phyloP scores from a whole-genome alignment of 768 basidiomycete genomes.

The Pleurotus sapidus region DNA sequence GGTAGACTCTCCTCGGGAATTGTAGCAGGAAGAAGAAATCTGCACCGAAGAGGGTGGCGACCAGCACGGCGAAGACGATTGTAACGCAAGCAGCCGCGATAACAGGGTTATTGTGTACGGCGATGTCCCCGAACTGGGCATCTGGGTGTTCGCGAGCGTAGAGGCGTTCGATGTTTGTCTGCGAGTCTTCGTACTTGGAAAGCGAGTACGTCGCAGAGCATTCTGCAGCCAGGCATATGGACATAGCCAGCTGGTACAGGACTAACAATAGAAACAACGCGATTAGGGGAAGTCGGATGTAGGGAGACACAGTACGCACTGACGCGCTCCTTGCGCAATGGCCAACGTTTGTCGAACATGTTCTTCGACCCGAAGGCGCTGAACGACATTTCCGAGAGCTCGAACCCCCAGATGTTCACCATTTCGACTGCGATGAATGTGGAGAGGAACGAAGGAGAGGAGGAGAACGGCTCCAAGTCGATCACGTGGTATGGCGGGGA shows the following conservation, averaged over 20 bases:
- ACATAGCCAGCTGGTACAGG: conserved; percentile 24
- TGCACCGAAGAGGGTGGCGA: conserved; percentile 31
- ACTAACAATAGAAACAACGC: conserved; percentile 1
- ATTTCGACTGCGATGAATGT: conserved; percentile 10
- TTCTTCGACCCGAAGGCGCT: conserved; percentile 23
- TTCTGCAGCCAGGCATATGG: conserved; percentile 29
- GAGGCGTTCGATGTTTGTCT: conserved; percentile 22
- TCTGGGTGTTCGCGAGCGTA: conserved; percentile 1
- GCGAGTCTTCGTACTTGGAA: conserved; percentile 29
- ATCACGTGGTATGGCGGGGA: too few relatives aligned
- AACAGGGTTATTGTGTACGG: conserved; percentile 27
- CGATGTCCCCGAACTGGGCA: conserved; percentile 14
- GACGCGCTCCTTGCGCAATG: conserved; percentile 28
- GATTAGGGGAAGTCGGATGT: background rate
- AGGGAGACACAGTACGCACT: conserved; percentile 16
- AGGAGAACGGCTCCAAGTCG: too few relatives aligned
- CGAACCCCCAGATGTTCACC: conserved; percentile 30
- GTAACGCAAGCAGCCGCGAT: conserved; percentile 25
- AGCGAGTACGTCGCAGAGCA: conserved; percentile 34
- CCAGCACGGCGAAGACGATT: conserved; percentile 32
- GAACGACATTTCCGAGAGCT: conserved; percentile 32
- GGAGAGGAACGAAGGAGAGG: too few relatives aligned
- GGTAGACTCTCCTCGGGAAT: conserved; percentile 28
- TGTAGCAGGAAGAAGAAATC: conserved; percentile 35
- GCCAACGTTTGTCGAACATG: conserved; percentile 30